A percentile compares a stretch with the other conserved stretches of the same genome.
Conservation (phyloP, 495 filamentous ascomycete species). For the Tetracladium marchalianum region DNA sequence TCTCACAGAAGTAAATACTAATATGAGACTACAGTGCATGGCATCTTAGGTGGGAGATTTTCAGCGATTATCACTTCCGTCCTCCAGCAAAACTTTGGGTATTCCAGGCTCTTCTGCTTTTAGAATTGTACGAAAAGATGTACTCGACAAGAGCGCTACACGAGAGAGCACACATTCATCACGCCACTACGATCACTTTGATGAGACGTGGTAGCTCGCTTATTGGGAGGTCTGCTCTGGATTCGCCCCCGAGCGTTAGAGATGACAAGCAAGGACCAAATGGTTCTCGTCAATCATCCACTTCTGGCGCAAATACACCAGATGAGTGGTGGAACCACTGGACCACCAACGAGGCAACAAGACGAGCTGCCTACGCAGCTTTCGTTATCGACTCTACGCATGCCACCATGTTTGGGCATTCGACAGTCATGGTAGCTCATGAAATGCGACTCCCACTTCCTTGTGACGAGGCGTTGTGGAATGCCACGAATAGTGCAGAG, state of each 20-base stretch:
- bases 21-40: constrained; percentile 35
- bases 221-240: constrained; percentile 78
- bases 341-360: constrained; percentile 89
- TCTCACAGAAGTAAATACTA: too few relatives aligned
- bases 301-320: constrained; percentile 50
- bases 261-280: constrained; percentile 50
- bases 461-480: constrained; percentile 91
- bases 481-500: constrained; percentile 79
- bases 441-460: constrained; percentile 89
- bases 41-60: constrained; percentile 73
- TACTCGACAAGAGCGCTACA: constrained; percentile 85
- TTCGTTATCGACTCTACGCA: constrained; percentile 95
- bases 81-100: constrained; percentile 97
- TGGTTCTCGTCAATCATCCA: constrained; percentile 50
- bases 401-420: constrained; percentile 97
- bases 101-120: constrained; percentile 80
- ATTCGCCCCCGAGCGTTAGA: constrained; percentile 74
- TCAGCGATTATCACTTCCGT: constrained; percentile 82
- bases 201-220: constrained; percentile 91
- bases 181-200: constrained; percentile 88
- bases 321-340: constrained; percentile 96
- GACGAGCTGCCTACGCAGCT: constrained; percentile 84
- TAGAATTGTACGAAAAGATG: constrained; percentile 96
- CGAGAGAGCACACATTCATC: constrained; percentile 93
- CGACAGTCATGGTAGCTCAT: constrained; percentile 93